phyloP scores from a whole-genome alignment of 495 filamentous ascomycete genomes.

The Aspergillus egyptiacus region DNA sequence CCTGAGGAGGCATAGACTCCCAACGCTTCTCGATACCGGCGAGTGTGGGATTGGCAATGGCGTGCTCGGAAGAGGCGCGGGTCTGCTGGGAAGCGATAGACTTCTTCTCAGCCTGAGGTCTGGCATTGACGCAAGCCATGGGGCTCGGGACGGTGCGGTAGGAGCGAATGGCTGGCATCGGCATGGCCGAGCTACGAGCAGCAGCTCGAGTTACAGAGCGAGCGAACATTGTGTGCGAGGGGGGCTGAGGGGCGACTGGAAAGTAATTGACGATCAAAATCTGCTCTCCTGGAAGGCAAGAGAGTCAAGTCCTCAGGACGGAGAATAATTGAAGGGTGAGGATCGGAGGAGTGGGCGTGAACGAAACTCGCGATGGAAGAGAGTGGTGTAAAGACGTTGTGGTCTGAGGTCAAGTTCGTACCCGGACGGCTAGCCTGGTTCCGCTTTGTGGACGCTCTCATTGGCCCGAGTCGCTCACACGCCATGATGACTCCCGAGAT shows the following conservation, averaged over 20 bases:
- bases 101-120: conserved; percentile 25
- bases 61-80: conserved; percentile 67
- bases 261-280: conserved; percentile 27
- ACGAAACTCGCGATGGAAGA: conserved; percentile 29
- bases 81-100: conserved; percentile 45
- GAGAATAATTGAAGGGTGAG: conserved; percentile 16
- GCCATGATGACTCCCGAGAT: conserved; percentile 9
- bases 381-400: conserved; percentile 40
- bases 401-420: conserved; percentile 41
- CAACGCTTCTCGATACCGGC: conserved; percentile 99
- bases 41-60: conserved; percentile 94
- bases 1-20: conserved; percentile 93
- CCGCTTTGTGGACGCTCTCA: conserved; percentile 31
- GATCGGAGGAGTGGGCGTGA: conserved; percentile 31
- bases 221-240: conserved; percentile 45
- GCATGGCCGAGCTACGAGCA: conserved; percentile 40
- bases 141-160: conserved; percentile 27
- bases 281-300: conserved; percentile 17
- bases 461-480: conserved; percentile 25
- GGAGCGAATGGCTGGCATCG: conserved; percentile 33
- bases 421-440: conserved; percentile 34
- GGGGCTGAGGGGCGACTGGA: conserved; percentile 26
- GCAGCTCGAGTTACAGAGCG: conserved; percentile 41
- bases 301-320: conserved; percentile 21
- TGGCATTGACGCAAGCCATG: conserved; percentile 34